Evolutionary conservation across 257 asterid genomes (phyloP), one percentile per base, ranked within the genome.

Genomic region (Phtheirospermum japonicum): DNA sequence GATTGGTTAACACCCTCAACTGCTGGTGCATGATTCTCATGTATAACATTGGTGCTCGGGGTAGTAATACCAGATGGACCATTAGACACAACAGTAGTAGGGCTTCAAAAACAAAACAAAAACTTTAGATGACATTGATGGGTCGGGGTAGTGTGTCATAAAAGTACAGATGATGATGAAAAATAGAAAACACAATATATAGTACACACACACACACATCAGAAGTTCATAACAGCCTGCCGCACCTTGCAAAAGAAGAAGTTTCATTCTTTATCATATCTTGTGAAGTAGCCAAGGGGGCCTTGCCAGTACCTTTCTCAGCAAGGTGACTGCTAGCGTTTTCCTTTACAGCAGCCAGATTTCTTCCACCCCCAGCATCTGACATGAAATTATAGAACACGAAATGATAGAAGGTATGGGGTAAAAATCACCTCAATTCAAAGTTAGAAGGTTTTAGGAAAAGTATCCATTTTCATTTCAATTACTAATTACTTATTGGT

Each of bases 361-460:
- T 76, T 81, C 79, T 85, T 66, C 94, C 95, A 76, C 84, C 85
- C 63, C 76, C 85, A 57, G 78, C 82, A 80, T 82, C 95, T 87
- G 79, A 65, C 45, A 68, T 74, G 59, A 53, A 75, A 66, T 26
- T 39, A 66, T 57, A 70, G 70, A 57, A 54, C 13, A 45, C 13
- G 51, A 54, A 50, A 57, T 20, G 45, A 19, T 39, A 61, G 60
- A 59, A 68, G 45, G 57, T 69, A 65, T 10, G 36, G 14, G 51
- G 12, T 67, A 19, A 39, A 30, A 64, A 30, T 66, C 31, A 46
- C 37, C 20, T 57, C 60, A 12, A 17, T 33, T 63, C 54, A 34
- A 54, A 4, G 31, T 50, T 7, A 9, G 30, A 10, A 51, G 55
- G 14, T 32, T 34, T 45, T 18, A 31, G 45, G 6, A 66, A 57